Base-by-base conservation (phyloP, 2,329 filamentous ascomycete genomes). In the Neoscytalidium dimidiatum region DNA sequence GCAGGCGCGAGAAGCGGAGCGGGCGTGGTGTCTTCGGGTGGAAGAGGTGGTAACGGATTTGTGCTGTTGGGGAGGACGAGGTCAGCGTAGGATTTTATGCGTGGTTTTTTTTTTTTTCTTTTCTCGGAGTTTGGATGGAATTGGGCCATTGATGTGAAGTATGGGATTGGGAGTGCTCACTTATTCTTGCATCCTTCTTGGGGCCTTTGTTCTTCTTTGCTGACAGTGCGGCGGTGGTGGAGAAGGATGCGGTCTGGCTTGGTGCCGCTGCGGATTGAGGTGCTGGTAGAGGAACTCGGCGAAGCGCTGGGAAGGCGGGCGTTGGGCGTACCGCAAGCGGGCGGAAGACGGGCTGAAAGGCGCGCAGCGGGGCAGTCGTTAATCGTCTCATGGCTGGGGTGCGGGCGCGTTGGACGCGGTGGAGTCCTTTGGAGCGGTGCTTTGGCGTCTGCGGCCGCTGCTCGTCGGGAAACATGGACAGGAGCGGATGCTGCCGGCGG, bases 1-100 rank as follows among this genome's bases (percentile, higher is more conserved):
- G 89, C 78, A 90, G 91, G 71, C 94, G 92, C 44, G 88, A 92
- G 86, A 98, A 94, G 72, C 92, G 90, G 69, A 99, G 86, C 0
- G 95, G 94, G 13, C 89, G 87, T 0, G 89, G 89, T 6, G 87
- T 90, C 31, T 85, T 79, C 1, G 88, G 88, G 77, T 92, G 89
- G 72, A 85, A 80, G 70, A 92, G 86, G 78, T 89, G 86, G 80
- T 91, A 92, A 71, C 88, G 84, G 76, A 92, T 91, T 64, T 87
- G 74, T 38, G 84, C 86, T 88, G 71, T n/a, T 4, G 31, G 19
- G 26, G 31, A 38, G n/a, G 31, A 49, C 43, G 29, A 53, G 57
- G 21, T 44, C 23, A 46, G 33, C 43, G 7, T 23, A 17, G 14
- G 26, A 41, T 19, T 19, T 19, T 33, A 11, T 31, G 6, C 19